Percentiles rank a stretch among this genome's conserved stretches.
These are phyloP conservation scores for Solanum hybrid DNA, from an alignment of 305 asterid genomes.

Conservation along the genomic window DNA sequence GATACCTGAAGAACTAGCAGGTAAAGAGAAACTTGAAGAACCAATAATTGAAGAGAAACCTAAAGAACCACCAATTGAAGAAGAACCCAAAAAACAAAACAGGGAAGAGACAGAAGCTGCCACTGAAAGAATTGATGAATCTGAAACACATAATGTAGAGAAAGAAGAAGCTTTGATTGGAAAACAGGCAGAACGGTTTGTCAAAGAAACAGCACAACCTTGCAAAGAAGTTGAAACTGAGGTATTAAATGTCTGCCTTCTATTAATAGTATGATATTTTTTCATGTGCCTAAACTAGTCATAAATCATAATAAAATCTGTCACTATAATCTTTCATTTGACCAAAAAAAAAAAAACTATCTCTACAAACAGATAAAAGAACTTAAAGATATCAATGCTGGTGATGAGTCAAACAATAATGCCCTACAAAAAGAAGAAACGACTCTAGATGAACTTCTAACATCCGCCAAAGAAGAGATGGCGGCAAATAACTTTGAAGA, in stretches of 20 bases:
- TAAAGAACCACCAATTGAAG: neutral
- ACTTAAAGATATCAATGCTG: constrained; percentile 1
- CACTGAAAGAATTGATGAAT: neutral
- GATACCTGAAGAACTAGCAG: neutral
- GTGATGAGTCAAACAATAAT: constrained; percentile 7
- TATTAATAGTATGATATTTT: neutral
- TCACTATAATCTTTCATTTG: neutral
- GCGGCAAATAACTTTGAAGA: neutral
- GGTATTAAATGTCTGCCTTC: constrained; percentile 2
- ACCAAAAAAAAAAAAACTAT: neutral
- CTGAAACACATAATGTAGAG: constrained; percentile 1
- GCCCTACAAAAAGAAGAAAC: constrained; percentile 15
- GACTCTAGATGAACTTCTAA: constrained; percentile 12
- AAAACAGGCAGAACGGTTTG: neutral
- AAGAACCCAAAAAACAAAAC: neutral
- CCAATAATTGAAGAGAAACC: neutral
- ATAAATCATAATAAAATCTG: neutral
- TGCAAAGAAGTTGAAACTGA: constrained; percentile 11
- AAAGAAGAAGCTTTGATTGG: neutral
- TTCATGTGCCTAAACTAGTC: neutral
- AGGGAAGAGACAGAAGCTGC: neutral
- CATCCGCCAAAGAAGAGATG: neutral
- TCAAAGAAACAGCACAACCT: constrained; percentile 4
- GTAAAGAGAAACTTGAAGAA: neutral
- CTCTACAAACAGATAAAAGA: constrained; percentile 13